Evolutionary conservation across 2,329 filamentous ascomycete genomes (phyloP), one percentile per base, ranked within the genome.

Genomic region (Trichophaea hybrida): DNA sequence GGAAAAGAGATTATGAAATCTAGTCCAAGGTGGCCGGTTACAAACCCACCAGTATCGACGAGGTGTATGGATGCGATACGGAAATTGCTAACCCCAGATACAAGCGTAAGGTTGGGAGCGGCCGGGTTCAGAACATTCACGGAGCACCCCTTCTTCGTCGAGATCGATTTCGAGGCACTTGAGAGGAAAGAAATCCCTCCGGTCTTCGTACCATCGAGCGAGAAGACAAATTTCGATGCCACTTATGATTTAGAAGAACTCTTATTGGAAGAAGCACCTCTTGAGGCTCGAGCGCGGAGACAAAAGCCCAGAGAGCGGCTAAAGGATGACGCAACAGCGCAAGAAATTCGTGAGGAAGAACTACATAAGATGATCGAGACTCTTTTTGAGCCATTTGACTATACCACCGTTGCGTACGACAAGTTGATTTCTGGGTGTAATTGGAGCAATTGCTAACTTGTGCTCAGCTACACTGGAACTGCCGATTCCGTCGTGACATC

Each of bases 141-240:
- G 4, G 79, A 87, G 64, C 86, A 96, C 69, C 85, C 89, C 5
- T 97, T 97, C 75, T 98, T 98, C 76, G 79, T 83, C 44, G 75
- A 79, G 2, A 81, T 97, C 66, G 85, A 97, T 70, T 98, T 98
- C 66, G 82, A 81, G 12, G 83, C 84, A 0, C 74, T 98, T 38
- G 88, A 95, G 71, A 78, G 82, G 64, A 97, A 96, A 71, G 83
- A 89, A 69, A 83, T 97, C 49, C 84, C 90, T 67, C 93, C 93
- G 0, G 82, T 97, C 2, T 98, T 98, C 71, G 80, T 86, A 17
- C 93, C 93, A 0, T 95, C 91, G 0, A 90, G 88, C 59, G 93
- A 97, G 53, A 98, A 98, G 78, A 97, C 93, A 2, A 98, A 98
- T 71, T 98, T 98, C 67, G 93, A 98, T 72, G 93, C 93, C 4